A percentile compares a stretch with the other conserved stretches of the same genome.
phyloP scores from a whole-genome alignment of 2,329 filamentous ascomycete genomes.

The Lasiodiplodia sp. region DNA sequence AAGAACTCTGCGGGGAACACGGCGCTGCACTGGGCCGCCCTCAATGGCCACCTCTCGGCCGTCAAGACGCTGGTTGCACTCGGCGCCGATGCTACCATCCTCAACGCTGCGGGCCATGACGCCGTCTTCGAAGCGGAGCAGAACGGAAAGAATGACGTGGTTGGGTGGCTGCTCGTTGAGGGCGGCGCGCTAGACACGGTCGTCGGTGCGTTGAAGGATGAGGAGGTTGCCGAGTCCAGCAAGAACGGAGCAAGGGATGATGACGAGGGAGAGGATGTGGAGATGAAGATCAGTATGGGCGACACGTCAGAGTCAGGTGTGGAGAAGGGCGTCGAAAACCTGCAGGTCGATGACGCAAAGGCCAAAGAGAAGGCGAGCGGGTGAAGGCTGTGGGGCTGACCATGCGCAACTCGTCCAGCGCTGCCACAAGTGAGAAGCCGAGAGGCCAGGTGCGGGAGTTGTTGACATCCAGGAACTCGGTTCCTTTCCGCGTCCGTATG shows the following conservation, averaged over 20 bases:
- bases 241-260: slow-evolving; percentile 29
- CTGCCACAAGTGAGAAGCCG: slow-evolving; percentile 5
- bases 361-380: slow-evolving; percentile 25
- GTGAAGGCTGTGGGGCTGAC: slow-evolving; percentile 10
- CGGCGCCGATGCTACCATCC: slow-evolving; percentile 78
- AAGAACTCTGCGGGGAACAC: slow-evolving; percentile 88
- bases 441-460: slow-evolving; percentile 11
- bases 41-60: slow-evolving; percentile 83
- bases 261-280: slow-evolving; percentile 34
- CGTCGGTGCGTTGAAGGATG: slow-evolving; percentile 43
- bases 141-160: slow-evolving; percentile 57
- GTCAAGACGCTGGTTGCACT: slow-evolving; percentile 79
- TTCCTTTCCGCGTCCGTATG: slow-evolving; percentile 22
- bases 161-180: slow-evolving; percentile 56
- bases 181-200: slow-evolving; percentile 52
- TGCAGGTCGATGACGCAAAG: slow-evolving; percentile 33
- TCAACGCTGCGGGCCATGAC: slow-evolving; percentile 83
- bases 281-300: slow-evolving; percentile 30
- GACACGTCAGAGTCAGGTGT: slow-evolving; percentile 36
- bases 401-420: slow-evolving; percentile 3
- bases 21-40: slow-evolving; percentile 88
- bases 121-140: slow-evolving; percentile 59
- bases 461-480: slow-evolving; percentile 6
- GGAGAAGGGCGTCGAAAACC: slow-evolving; percentile 43
- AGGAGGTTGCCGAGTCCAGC: slow-evolving; percentile 34